Evolutionary conservation across 108 stramenopile species (phyloP).

Genomic region (Cyclotella kingstonii): DNA sequence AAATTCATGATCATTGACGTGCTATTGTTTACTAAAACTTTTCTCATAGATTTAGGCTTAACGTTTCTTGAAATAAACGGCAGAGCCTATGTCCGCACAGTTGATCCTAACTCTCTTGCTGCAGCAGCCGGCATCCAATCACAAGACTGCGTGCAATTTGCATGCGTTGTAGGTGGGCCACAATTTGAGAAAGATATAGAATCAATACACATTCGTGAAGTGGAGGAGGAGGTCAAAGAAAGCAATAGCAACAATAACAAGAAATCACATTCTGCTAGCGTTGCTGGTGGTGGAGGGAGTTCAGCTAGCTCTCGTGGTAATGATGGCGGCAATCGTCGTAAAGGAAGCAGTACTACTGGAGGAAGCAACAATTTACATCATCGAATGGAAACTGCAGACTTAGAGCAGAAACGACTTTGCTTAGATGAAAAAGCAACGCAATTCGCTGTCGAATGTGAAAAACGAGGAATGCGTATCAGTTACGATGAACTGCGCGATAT

Average conservation of each 20-base stretch:
- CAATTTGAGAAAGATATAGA: conserved; percentile 24
- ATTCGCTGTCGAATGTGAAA: conserved; percentile 69
- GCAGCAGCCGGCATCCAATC: conserved; percentile 59
- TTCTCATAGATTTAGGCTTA: conserved; percentile 51
- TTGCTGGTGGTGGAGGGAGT: neutral
- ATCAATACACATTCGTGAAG: neutral
- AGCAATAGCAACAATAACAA: neutral
- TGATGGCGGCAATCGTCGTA: neutral
- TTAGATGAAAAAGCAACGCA: conserved; percentile 31
- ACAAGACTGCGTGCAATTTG: conserved; percentile 77
- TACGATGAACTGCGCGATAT: conserved; percentile 61
- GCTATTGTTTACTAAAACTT: neutral
- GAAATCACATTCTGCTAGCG: too few species aligned
- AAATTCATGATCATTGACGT: neutral
- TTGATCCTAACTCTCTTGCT: conserved; percentile 49
- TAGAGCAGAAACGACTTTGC: conserved; percentile 6
- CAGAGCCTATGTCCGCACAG: conserved; percentile 72
- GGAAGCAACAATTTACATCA: neutral
- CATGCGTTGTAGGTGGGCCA: conserved; percentile 56
- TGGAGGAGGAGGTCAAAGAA: neutral
- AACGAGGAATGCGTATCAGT: conserved; percentile 64
- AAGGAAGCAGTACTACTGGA: neutral
- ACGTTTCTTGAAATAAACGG: conserved; percentile 79
- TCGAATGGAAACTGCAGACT: conserved; percentile 1
- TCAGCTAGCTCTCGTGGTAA: neutral